Percentiles rank a stretch among this genome's conserved stretches.
These are phyloP conservation scores for Chrysanthemum lavandulifolium DNA, from an alignment of 129 eudicot genomes.

Conservation along the genomic window DNA sequence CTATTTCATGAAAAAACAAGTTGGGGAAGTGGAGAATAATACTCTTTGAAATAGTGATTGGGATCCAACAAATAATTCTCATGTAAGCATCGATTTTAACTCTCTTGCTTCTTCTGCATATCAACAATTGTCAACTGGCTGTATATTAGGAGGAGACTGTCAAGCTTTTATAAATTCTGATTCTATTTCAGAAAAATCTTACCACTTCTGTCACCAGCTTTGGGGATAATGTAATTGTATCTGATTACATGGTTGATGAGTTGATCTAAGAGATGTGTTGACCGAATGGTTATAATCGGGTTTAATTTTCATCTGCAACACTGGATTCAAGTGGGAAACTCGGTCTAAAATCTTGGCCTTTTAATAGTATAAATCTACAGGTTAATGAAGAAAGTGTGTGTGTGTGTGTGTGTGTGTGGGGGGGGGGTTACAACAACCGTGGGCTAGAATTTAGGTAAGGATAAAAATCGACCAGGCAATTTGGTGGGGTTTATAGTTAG, in stretches of 20 bases:
- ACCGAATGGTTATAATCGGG: too few relatives aligned
- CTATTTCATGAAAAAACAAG: not conserved
- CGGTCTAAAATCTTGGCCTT: too few relatives aligned
- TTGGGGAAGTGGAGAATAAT: not conserved
- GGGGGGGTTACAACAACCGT: too few relatives aligned
- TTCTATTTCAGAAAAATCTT: not conserved
- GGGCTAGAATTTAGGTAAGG: too few relatives aligned
- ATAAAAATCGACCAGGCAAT: too few relatives aligned
- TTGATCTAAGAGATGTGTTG: not conserved
- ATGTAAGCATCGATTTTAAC: not conserved
- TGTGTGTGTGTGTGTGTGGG: too few relatives aligned
- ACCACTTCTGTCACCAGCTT: not conserved
- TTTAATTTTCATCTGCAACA: too few relatives aligned
- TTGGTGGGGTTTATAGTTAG: too few relatives aligned
- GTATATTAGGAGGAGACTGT: not conserved
- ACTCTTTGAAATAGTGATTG: not conserved
- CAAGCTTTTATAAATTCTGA: not conserved
- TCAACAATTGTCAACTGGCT: not conserved
- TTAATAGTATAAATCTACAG: too few relatives aligned
- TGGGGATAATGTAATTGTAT: not conserved
- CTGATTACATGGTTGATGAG: constrained; percentile 21
- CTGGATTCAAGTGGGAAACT: too few relatives aligned
- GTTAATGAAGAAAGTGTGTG: too few relatives aligned
- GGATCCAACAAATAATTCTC: not conserved
- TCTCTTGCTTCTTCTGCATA: not conserved